Conservation (phyloP, 768 basidiomycete genomes). For the Mycena vulgaris region DNA sequence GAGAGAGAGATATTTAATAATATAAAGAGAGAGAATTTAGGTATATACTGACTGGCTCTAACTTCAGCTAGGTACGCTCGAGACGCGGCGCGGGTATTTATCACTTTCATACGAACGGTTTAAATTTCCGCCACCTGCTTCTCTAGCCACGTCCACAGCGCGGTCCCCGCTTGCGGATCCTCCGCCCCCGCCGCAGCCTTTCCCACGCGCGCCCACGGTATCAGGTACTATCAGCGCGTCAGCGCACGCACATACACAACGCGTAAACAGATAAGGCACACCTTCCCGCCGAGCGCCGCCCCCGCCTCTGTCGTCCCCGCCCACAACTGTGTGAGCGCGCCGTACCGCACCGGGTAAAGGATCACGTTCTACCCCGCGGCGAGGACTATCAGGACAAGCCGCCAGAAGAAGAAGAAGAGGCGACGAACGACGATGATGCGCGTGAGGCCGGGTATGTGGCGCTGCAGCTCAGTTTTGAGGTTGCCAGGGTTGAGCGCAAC, state of each 20-base stretch:
- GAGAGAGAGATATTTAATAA: no score
- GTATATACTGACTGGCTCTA: no score
- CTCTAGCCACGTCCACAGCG: conserved; percentile 61
- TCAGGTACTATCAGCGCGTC: conserved; percentile 50
- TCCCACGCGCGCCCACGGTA: conserved; percentile 61
- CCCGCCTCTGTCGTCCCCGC: conserved; percentile 64
- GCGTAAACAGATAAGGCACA: not conserved
- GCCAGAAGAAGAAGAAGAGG: not conserved
- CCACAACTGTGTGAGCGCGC: conserved; percentile 66
- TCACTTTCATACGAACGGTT: no score
- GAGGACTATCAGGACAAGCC: no score
- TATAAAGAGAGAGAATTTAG: no score
- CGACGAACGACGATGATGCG: not conserved
- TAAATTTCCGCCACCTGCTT: conserved; percentile 51
- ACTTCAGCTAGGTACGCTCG: no score
- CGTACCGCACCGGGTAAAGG: conserved; percentile 51
- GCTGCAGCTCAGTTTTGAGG: conserved; percentile 29
- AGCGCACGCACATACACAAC: not conserved
- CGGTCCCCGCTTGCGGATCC: conserved; percentile 50
- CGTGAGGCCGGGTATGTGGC: not conserved
- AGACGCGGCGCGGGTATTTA: no score
- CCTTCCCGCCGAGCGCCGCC: conserved; percentile 62
- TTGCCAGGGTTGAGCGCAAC: conserved; percentile 60
- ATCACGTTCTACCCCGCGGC: conserved; percentile 11
- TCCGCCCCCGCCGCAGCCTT: conserved; percentile 32